Evolutionary conservation across 176 grass and related monocot species (phyloP), one percentile per base, ranked within the genome.

Genomic region (Hordeum marinum): DNA sequence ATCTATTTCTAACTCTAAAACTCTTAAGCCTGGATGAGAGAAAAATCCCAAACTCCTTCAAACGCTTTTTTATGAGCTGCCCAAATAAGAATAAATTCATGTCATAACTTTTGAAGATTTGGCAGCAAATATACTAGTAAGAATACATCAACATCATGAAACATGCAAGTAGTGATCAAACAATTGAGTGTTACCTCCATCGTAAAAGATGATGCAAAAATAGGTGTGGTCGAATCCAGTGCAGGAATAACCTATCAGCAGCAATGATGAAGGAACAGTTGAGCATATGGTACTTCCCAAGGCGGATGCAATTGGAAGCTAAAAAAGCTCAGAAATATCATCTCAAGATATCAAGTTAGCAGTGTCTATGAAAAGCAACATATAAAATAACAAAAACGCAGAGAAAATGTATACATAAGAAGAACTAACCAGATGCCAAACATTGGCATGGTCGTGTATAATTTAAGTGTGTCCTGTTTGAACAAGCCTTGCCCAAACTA

Each of bases 31-130:
- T 94, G 24, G 93, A 94, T 63, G 87, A 88, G 61, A 95, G 82
- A 34, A 92, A 94, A 85, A 98, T 96, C 25, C 93, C 96, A 65
- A 99, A 99, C 81, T 99, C 96, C 88, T 99, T 99, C 84, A 99
- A 83, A 62, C 96, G 93, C 67, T 88, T 99, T 84, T 96, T 99
- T 77, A 99, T 96, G 73, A 99, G 84, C 96, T 99, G 93, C 74
- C 40, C 32, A 90, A 55, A 89, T 75, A 82, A 70, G 34, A 93
- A 85, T 76, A 75, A 66, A 87, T 27, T 40, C 63, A 63, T 57
- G 57, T 73, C 29, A 89, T 64, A 83, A 82, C 72, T 61, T 6
- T 42, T 76, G 43, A 71, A 76, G 31, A 83, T 60, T 61, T 64
- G 29, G 25, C 36, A 74, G 59, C 4, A 72, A 64, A 11, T 82